Conservation (phyloP, 2,329 filamentous ascomycete genomes). For the Penicillium sp. region DNA sequence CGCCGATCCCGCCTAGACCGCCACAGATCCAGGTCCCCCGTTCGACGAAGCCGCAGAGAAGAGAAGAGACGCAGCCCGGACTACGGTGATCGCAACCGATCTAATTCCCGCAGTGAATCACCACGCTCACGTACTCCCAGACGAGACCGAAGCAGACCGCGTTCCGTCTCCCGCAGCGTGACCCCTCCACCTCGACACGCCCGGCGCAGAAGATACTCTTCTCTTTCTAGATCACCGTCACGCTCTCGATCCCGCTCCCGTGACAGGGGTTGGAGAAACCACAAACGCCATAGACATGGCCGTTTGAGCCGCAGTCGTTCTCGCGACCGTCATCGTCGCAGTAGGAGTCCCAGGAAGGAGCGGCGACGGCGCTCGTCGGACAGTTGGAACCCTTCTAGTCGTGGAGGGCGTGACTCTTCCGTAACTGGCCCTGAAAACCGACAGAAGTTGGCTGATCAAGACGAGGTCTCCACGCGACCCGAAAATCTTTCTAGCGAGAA, state of each 20-base stretch:
- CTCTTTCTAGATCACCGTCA: slow-evolving; percentile 39
- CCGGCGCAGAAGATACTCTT: slow-evolving; percentile 34
- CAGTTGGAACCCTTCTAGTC: slow-evolving; percentile 45
- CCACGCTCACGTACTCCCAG: slow-evolving; percentile 58
- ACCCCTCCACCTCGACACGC: slow-evolving; percentile 32
- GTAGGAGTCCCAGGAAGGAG: slow-evolving; percentile 31
- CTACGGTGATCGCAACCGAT: slow-evolving; percentile 50
- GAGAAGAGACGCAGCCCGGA: slow-evolving; percentile 38
- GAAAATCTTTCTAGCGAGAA: slow-evolving; percentile 17
- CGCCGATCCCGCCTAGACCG: slow-evolving; percentile 12
- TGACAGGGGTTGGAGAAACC: slow-evolving; percentile 12
- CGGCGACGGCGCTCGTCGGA: slow-evolving; percentile 45
- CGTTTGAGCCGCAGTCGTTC: slow-evolving; percentile 42
- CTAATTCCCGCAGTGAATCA: slow-evolving; percentile 48
- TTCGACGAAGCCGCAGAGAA: slow-evolving; percentile 34
- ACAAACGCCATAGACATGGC: neutral
- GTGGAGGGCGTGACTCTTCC: slow-evolving; percentile 45
- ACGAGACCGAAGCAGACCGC: slow-evolving; percentile 43
- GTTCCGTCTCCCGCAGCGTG: slow-evolving; percentile 40
- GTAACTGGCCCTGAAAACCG: slow-evolving; percentile 44
- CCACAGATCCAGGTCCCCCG: slow-evolving; percentile 32
- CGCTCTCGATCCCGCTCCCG: slow-evolving; percentile 35
- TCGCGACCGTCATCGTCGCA: slow-evolving; percentile 32
- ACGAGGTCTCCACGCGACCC: slow-evolving; percentile 26
- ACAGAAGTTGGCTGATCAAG: slow-evolving; percentile 41